A percentile compares a stretch with the other conserved stretches of the same genome.
phyloP scores from a whole-genome alignment of 2,329 filamentous ascomycete genomes.

The Chrysoporthe cubensis region DNA sequence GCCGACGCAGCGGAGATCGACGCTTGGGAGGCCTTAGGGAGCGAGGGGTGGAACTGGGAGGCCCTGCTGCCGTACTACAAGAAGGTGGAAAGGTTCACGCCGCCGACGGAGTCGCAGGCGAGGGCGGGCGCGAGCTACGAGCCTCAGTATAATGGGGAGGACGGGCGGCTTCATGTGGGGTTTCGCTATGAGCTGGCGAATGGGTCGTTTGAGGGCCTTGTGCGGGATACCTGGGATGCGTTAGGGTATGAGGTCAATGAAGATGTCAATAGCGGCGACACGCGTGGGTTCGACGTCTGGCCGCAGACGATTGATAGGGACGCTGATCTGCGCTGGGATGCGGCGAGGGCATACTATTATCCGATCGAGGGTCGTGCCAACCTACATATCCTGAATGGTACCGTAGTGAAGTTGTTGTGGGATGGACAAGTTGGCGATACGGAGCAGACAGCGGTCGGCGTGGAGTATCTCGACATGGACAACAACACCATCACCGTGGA shows the following conservation, averaged over 20 bases:
- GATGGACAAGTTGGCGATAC: conserved; percentile 35
- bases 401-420: conserved; percentile 30
- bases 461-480: conserved; percentile 42
- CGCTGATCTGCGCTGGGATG: conserved; percentile 43
- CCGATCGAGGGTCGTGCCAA: conserved; percentile 43
- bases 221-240: conserved; percentile 39
- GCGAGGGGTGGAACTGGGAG: conserved; percentile 50
- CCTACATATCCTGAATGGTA: conserved; percentile 44
- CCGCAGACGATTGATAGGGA: conserved; percentile 46
- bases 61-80: conserved; percentile 51
- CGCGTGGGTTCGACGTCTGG: conserved; percentile 43
- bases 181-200: conserved; percentile 42
- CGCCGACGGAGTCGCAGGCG: conserved; percentile 40
- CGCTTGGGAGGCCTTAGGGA: conserved; percentile 48
- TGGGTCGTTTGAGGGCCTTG: conserved; percentile 36
- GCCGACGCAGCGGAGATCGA: conserved; percentile 47
- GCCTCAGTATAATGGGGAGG: conserved; percentile 39
- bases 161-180: conserved; percentile 43
- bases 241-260: conserved; percentile 40
- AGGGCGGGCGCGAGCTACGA: conserved; percentile 42
- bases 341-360: conserved; percentile 48
- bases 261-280: conserved; percentile 46
- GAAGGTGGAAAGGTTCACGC: conserved; percentile 44
- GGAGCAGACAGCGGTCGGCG: conserved; percentile 35
- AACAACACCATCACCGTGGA: conserved; percentile 41